These are phyloP conservation scores for Thuja plicata DNA, from an alignment of 83 land plant genomes.

Conservation along the genomic window DNA sequence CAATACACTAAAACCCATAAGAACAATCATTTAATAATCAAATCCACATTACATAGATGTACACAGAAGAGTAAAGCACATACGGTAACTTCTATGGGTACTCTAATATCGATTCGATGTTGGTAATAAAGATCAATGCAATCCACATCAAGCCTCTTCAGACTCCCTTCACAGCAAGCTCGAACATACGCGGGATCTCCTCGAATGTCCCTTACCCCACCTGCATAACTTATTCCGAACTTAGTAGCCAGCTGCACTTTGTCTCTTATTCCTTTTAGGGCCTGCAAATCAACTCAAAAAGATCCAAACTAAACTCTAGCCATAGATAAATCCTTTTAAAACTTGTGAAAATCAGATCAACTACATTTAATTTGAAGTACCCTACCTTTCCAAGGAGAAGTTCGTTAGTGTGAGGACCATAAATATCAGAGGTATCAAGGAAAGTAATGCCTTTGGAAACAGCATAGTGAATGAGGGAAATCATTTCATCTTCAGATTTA, in stretches of 20 bases:
- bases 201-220: constrained; percentile 13
- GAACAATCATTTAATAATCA: background rate
- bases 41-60: too few relatives aligned
- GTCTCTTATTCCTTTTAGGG: constrained; percentile 45
- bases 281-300: constrained; percentile 23
- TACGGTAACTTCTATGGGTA: constrained; percentile 44
- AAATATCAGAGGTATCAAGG: constrained; percentile 74
- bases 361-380: too few relatives aligned
- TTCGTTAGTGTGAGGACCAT: constrained; percentile 56
- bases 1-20: too few relatives aligned
- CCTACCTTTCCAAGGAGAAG: constrained; percentile 30
- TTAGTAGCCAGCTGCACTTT: constrained; percentile 61
- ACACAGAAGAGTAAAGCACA: background rate
- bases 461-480: constrained; percentile 60
- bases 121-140: constrained; percentile 55
- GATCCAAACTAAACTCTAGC: background rate
- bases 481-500: constrained; percentile 60
- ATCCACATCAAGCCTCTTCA: constrained; percentile 43
- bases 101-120: constrained; percentile 42
- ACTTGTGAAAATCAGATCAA: too few relatives aligned
- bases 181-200: constrained; percentile 43
- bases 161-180: constrained; percentile 30
- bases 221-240: constrained; percentile 30
- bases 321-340: background rate
- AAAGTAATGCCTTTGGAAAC: constrained; percentile 55